phyloP scores from a whole-genome alignment of 495 filamentous ascomycete genomes.

The Darksidea phi region DNA sequence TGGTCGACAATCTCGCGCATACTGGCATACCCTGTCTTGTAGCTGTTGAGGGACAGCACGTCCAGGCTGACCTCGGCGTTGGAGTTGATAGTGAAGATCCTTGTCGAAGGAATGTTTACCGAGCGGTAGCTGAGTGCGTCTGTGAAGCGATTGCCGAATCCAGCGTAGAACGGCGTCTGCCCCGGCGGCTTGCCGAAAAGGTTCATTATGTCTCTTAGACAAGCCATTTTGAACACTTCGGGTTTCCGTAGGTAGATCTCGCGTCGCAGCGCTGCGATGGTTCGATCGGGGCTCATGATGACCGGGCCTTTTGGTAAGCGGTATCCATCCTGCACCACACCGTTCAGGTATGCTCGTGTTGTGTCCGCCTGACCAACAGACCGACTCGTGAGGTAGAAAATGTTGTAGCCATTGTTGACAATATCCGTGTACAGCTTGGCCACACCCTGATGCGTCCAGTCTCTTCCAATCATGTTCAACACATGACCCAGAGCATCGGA shows the following conservation, averaged over 20 bases:
- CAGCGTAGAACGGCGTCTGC: constrained; percentile 80
- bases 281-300: constrained; percentile 92
- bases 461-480: constrained; percentile 93
- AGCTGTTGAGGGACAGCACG: constrained; percentile 83
- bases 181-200: constrained; percentile 62
- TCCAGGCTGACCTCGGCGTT: constrained; percentile 96
- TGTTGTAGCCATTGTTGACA: constrained; percentile 93
- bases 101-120: constrained; percentile 86
- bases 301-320: constrained; percentile 84
- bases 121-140: constrained; percentile 94
- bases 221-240: constrained; percentile 99
- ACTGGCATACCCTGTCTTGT: constrained; percentile 93
- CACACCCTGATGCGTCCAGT: constrained; percentile 96
- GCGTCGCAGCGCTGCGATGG: constrained; percentile 88
- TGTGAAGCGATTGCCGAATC: constrained; percentile 94
- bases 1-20: constrained; percentile 97
- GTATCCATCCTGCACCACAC: constrained; percentile 84
- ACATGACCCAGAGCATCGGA: constrained; percentile 98
- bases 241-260: constrained; percentile 96
- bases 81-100: constrained; percentile 99
- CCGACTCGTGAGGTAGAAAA: constrained; percentile 94
- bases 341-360: constrained; percentile 85
- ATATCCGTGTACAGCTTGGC: constrained; percentile 98
- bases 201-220: constrained; percentile 84
- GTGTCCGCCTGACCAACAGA: constrained; percentile 91